Evolutionary conservation across 345 rosid genomes (phyloP), one percentile per base, ranked within the genome.

Genomic region (Xanthoceras sorbifolium): DNA sequence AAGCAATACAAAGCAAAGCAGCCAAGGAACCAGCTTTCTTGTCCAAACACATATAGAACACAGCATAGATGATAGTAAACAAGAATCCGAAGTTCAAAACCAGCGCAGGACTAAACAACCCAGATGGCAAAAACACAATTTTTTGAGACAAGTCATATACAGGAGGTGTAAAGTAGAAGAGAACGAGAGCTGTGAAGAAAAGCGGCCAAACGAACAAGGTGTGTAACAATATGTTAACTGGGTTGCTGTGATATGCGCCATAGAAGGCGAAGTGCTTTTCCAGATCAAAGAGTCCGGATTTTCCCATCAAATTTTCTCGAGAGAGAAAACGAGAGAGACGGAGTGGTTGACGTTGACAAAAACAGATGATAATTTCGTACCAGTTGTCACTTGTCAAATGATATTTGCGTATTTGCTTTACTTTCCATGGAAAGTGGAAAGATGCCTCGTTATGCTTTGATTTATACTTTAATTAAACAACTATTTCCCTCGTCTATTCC

Each of bases 241-340:
- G 90, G 81, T 94, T 93, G 73, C 87, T 85, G 79, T 94, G 97
- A 55, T 94, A 92, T 9, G 95, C 97, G 3, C 97, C 97, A 64
- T 91, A 94, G 93, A 84, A 92, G 32, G 97, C 93, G 75, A 90
- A 92, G 73, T 91, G 92, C 52, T 81, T 89, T 85, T 92, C 98
- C 0, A 92, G 90, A 81, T 92, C 98, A 42, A 94, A 77, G 69
- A 92, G 73, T 63, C 90, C 90, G 42, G 76, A 44, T 22, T 71
- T 77, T 8, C 73, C 82, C 82, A 78, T 87, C 77, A 22, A 4
- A 2, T 55, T 60, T 54, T 38, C 29, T 46, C 26, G 6, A 59
- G 68, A 60, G 34, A 52, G 23, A 98, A 69, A 94, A 87, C 14
- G 89, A 9, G 2, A 32, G 25, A 2, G 12, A 34, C 12, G 28